Percentiles rank a stretch among this genome's conserved stretches.
Evolutionary conservation across 805 yeast genomes (phyloP).

Genomic region (Candida pseudoglaebosa): DNA sequence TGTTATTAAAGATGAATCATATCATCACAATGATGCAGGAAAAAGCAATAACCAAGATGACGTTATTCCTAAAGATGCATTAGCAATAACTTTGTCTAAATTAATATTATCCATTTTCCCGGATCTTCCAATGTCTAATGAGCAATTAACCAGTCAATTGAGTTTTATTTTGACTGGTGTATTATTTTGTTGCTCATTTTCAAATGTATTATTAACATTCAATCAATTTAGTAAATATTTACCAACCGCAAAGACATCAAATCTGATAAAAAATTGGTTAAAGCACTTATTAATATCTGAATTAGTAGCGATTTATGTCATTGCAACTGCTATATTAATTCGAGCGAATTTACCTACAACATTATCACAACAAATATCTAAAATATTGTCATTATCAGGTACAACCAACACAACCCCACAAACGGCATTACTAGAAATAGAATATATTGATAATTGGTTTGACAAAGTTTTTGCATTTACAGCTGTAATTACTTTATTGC

Average conservation of each 20-base stretch:
- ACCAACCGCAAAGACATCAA: slow-evolving; percentile 13
- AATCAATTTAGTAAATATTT: slow-evolving; percentile 42
- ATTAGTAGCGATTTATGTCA: slow-evolving; percentile 46
- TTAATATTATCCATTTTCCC: slow-evolving; percentile 25
- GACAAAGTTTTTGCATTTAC: slow-evolving; percentile 48
- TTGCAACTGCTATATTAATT: slow-evolving; percentile 49
- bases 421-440: slow-evolving; percentile 30
- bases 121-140: slow-evolving; percentile 28
- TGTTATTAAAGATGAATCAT: slow-evolving; percentile 6
- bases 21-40: not conserved
- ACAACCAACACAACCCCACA: slow-evolving; percentile 16
- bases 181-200: slow-evolving; percentile 58
- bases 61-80: slow-evolving; percentile 35
- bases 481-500: slow-evolving; percentile 29
- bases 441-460: slow-evolving; percentile 49
- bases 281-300: slow-evolving; percentile 40
- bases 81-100: slow-evolving; percentile 47
- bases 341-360: slow-evolving; percentile 46
- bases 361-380: slow-evolving; percentile 37
- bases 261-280: slow-evolving; percentile 25
- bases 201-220: slow-evolving; percentile 60
- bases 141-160: slow-evolving; percentile 41
- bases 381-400: slow-evolving; percentile 35
- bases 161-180: slow-evolving; percentile 54
- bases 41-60: not conserved